phyloP scores from a whole-genome alignment of 106 monocot species.

The Alisma plantagoaquatica region DNA sequence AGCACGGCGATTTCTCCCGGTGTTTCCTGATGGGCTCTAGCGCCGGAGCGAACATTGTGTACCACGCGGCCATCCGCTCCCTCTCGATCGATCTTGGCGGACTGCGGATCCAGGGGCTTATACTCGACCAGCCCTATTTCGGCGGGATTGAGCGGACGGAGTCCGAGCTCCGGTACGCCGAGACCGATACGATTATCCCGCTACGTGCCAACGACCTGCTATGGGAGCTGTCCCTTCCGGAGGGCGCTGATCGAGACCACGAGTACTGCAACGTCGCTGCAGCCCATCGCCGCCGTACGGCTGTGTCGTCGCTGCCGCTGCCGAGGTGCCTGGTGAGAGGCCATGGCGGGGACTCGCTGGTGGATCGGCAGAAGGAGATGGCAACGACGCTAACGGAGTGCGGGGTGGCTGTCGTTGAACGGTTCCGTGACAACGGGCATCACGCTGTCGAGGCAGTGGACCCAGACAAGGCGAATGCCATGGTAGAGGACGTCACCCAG shows the following conservation, averaged over 20 bases:
- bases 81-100: not conserved
- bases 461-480: not conserved
- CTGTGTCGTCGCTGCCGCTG: not conserved
- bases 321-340: constrained; percentile 14
- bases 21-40: constrained; percentile 10
- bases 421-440: constrained; percentile 12
- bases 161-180: constrained; percentile 23
- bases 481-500: constrained; percentile 18
- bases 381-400: constrained; percentile 15
- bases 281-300: constrained; percentile 2
- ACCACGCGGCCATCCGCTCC: constrained; percentile 4
- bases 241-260: constrained; percentile 29
- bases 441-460: constrained; percentile 34
- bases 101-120: constrained; percentile 13
- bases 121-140: constrained; percentile 33
- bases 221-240: constrained; percentile 32
- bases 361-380: constrained; percentile 36
- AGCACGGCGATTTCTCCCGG: constrained; percentile 8
- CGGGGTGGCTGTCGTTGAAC: constrained; percentile 15
- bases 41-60: constrained; percentile 13
- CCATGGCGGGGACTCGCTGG: constrained; percentile 26
- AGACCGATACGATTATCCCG: constrained; percentile 13
- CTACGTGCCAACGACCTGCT: constrained; percentile 16
- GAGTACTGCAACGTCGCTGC: constrained; percentile 18
- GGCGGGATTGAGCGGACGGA: constrained; percentile 36